Base-by-base conservation (phyloP, 2,329 filamentous ascomycete genomes). In the Hypoxylon sp. region DNA sequence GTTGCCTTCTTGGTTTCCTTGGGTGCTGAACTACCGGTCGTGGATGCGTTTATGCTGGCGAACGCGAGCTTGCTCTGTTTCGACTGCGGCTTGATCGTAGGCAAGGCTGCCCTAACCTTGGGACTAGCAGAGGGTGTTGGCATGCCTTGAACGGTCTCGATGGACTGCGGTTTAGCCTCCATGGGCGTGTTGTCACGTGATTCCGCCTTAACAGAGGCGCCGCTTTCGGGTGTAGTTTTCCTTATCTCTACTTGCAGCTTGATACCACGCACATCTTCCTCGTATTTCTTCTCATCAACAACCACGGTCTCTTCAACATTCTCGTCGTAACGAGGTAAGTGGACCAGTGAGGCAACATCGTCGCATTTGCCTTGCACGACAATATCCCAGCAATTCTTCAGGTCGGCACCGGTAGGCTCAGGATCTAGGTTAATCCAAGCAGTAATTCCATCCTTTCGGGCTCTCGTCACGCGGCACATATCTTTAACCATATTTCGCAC, bases 341-440 rank as follows among this genome's bases (percentile, higher is more conserved):
- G 88, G 14, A 90, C 92, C 42, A 94, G 83, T 53, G 86, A 86
- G 19, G 96, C 96, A 42, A 99, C 91, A 70, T 94, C 90, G 78
- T 99, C 96, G 77, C 93, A 96, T 74, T 92, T 92, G 19, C 94
- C 94, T 71, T 90, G 90, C 37, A 99, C 92, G 17, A 98, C 89
- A 67, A 98, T 82, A 80, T 99, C 96, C 92, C 94, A 99, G 76
- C 93, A 94, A 70, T 97, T 92, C 77, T 95, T 94, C 70, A 98
- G 91, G 65, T 98, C 94, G 71, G 89, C 90, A 19, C 92, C 91
- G 47, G 90, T 87, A 0, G 96, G 96, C 72, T 94, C 92, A 0
- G 92, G 86, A 67, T 97, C 94, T 59, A 94, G 89, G 80, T 98
- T 98, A 81, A 99, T 93, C 94, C 95, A 99, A 54, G 97, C 91